A percentile compares a stretch with the other conserved stretches of the same genome.
Evolutionary conservation across 1,139 yeast species (phyloP).

Genomic region (Taiozyma sp.): DNA sequence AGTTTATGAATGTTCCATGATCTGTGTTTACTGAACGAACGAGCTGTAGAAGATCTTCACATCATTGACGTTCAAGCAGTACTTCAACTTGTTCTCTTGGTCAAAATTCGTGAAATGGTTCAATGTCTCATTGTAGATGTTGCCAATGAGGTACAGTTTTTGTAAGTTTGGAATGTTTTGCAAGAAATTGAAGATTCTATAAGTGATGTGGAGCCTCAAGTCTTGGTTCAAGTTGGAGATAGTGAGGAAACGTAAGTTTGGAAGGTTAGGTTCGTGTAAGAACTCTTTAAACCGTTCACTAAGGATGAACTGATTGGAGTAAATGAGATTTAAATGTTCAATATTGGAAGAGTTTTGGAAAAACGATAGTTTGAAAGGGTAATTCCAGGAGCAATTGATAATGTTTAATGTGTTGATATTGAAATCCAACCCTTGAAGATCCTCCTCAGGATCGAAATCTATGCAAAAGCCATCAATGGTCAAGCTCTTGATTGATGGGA

Average conservation of each 20-base stretch:
- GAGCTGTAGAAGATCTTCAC: constrained; percentile 28
- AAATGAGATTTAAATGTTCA: constrained; percentile 20
- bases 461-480: constrained; percentile 24
- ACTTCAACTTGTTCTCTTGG: constrained; percentile 20
- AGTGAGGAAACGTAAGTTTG: constrained; percentile 21
- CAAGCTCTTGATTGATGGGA: constrained; percentile 19
- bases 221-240: constrained; percentile 24
- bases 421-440: constrained; percentile 12
- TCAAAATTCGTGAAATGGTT: constrained; percentile 24
- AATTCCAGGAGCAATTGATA: constrained; percentile 29
- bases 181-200: constrained; percentile 24
- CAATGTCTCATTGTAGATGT: constrained; percentile 25
- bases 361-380: constrained; percentile 26
- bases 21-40: constrained; percentile 16
- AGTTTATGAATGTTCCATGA: too few relatives aligned
- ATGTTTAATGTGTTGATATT: constrained; percentile 17
- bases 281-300: constrained; percentile 29
- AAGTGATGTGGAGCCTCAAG: constrained; percentile 26
- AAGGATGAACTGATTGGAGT: constrained; percentile 26
- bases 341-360: constrained; percentile 22
- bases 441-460: constrained; percentile 24
- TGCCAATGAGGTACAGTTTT: constrained; percentile 25
- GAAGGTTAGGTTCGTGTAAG: constrained; percentile 23
- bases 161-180: constrained; percentile 25
- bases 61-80: constrained; percentile 24